Base-by-base conservation (phyloP, 2,329 filamentous ascomycete species). In the Colletotrichum sansevieriae region DNA sequence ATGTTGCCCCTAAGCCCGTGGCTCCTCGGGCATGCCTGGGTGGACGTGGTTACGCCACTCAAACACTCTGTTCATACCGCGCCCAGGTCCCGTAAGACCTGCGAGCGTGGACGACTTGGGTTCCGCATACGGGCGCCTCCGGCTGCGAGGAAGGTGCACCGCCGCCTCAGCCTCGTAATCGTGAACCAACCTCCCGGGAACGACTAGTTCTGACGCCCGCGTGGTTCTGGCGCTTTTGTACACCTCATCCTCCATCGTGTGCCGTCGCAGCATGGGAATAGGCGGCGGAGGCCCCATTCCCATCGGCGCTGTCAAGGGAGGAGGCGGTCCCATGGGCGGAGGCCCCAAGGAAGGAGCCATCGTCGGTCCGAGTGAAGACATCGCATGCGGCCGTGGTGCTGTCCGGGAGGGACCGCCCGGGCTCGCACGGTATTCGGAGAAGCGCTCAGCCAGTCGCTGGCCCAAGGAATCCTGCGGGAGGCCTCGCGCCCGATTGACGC, bases 1-100 rank as follows among this genome's bases (percentile, higher is more conserved):
- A 43, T 9, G 46, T 29, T 15, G 47, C 35, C 47, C 35, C 37
- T 58, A 65, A 10, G 35, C 62, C 43, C 64, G 41, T 18, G 44
- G 7, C 59, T 79, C 78, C 46, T 81, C 79, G 47, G 81, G 80
- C 44, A 76, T 70, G 4, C 83, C 84, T 7, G 80, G 80, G 70
- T 81, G 79, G 15, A 87, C 82, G 75, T 83, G 84, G 46, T 76
- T 80, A 67, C 78, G 79, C 85, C 85, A 87, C 65, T 85, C 82
- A 49, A 76, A 77, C 18, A 87, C 84, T 7, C 85, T 79, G 70
- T 82, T 79, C 79, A 82, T 79, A 10, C 84, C 84, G 39, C 80
- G 78, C 1, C 80, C 82, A 33, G 77, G 76, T 4, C 82, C 82
- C 44, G 78, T 80, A 44, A 87, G 78, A 4, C 85, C 85, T 29